These are phyloP conservation scores for Aquanectria penicillioides DNA, from an alignment of 2,329 filamentous ascomycete genomes.

Conservation along the genomic window DNA sequence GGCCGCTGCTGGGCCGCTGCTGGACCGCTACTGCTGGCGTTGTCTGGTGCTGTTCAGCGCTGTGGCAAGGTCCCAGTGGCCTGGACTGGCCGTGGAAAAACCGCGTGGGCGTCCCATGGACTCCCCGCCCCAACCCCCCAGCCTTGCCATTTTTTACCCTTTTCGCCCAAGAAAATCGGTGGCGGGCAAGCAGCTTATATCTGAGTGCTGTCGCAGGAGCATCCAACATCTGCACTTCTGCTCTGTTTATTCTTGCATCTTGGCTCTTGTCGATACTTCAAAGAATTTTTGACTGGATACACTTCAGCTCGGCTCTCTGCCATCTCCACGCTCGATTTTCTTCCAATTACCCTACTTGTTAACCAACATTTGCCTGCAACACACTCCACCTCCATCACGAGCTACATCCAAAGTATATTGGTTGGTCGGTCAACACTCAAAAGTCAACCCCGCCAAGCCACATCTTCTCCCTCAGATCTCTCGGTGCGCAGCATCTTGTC, in stretches of 20 bases:
- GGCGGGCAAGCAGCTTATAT: conserved; percentile 62
- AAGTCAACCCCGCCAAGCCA: conserved; percentile 5
- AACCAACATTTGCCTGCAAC: neutral
- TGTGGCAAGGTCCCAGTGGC: conserved; percentile 1
- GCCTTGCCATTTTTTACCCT: conserved; percentile 45
- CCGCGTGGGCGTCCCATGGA: neutral
- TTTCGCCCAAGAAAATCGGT: conserved; percentile 50
- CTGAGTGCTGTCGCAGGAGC: conserved; percentile 22
- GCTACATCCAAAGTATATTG: neutral
- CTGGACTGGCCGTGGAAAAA: neutral
- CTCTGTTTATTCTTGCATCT: conserved; percentile 9
- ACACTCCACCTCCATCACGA: neutral
- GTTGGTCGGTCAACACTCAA: conserved; percentile 24
- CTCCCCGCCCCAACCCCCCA: conserved; percentile 46
- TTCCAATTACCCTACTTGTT: neutral
- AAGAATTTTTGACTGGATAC: no score
- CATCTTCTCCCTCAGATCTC: conserved; percentile 11
- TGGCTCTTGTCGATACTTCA: neutral
- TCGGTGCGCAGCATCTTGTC: neutral
- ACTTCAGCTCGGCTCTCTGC: no score
- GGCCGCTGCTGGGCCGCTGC: no score
- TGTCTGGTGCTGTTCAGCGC: no score
- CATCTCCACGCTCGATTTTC: no score
- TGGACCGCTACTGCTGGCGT: no score
- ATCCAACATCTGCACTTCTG: conserved; percentile 24